Evolutionary conservation across 2,329 filamentous ascomycete species (phyloP).

Genomic region (Ophiostoma pallidulum): DNA sequence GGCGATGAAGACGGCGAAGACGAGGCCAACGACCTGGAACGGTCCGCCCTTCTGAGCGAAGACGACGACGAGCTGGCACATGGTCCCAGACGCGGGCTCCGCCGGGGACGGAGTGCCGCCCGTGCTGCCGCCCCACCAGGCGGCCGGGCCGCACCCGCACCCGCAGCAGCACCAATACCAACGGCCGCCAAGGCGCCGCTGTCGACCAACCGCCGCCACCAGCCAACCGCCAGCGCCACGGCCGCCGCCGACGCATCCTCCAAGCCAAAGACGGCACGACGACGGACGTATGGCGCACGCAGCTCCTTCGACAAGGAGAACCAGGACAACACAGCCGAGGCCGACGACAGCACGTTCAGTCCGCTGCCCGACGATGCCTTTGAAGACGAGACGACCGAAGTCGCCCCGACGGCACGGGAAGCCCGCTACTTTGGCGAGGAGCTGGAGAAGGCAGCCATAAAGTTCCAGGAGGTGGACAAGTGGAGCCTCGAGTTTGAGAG

Average conservation of each 20-base stretch:
- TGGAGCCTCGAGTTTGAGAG: constrained; percentile 62
- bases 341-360: constrained; percentile 29
- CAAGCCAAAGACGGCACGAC: not conserved
- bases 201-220: not conserved
- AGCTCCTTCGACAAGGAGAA: constrained; percentile 53
- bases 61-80: constrained; percentile 50
- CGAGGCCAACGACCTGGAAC: constrained; percentile 29
- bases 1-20: constrained; percentile 17
- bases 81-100: constrained; percentile 26
- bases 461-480: constrained; percentile 60
- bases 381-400: constrained; percentile 29
- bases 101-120: constrained; percentile 8
- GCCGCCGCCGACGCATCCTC: no score
- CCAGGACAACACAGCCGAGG: constrained; percentile 24
- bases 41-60: constrained; percentile 32
- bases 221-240: not conserved
- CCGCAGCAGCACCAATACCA: constrained; percentile 8
- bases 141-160: no score
- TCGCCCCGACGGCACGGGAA: constrained; percentile 29
- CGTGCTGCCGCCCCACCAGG: no score
- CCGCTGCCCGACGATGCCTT: constrained; percentile 39
- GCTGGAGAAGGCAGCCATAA: constrained; percentile 48
- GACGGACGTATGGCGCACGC: constrained; percentile 40
- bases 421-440: constrained; percentile 29
- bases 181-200: not conserved